Evolutionary conservation across 331 rosid genomes (phyloP).

Genomic region (Stylosanthes scabra): DNA sequence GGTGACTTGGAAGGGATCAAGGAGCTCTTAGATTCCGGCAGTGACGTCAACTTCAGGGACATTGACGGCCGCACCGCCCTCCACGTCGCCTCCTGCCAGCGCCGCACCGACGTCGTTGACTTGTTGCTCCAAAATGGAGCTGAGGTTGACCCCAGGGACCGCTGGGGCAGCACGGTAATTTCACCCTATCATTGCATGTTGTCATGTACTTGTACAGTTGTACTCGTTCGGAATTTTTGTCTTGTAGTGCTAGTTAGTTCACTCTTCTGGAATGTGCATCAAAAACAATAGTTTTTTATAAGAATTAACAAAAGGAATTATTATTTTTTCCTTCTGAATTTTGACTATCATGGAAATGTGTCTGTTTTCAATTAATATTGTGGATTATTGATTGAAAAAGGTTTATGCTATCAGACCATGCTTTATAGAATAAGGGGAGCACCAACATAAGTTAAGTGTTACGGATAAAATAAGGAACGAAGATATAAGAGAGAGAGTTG

Average conservation of each 20-base stretch:
- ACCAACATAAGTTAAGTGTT: too few species aligned
- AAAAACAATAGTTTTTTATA: background rate
- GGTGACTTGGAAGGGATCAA: slow-evolving; percentile 78
- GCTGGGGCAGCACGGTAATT: slow-evolving; percentile 94
- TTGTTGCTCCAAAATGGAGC: slow-evolving; percentile 75
- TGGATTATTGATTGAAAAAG: background rate
- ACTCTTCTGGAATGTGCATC: background rate
- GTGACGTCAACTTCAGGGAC: slow-evolving; percentile 81
- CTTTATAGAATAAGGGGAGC: too few species aligned
- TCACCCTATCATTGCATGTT: background rate
- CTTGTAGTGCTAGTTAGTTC: background rate
- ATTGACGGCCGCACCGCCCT: slow-evolving; percentile 88
- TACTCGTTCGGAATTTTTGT: background rate
- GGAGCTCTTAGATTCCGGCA: slow-evolving; percentile 70
- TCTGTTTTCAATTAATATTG: background rate
- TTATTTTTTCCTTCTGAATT: background rate
- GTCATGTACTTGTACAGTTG: too few species aligned
- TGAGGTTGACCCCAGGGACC: slow-evolving; percentile 63
- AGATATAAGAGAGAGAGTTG: too few species aligned
- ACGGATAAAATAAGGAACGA: too few species aligned
- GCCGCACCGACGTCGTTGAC: slow-evolving; percentile 67
- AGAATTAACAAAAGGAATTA: too few species aligned
- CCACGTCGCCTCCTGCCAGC: slow-evolving; percentile 91
- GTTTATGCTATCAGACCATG: background rate
- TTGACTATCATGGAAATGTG: background rate